Base-by-base conservation (phyloP, 139 green algal genomes). In the Edaphochlamys debaryana region DNA sequence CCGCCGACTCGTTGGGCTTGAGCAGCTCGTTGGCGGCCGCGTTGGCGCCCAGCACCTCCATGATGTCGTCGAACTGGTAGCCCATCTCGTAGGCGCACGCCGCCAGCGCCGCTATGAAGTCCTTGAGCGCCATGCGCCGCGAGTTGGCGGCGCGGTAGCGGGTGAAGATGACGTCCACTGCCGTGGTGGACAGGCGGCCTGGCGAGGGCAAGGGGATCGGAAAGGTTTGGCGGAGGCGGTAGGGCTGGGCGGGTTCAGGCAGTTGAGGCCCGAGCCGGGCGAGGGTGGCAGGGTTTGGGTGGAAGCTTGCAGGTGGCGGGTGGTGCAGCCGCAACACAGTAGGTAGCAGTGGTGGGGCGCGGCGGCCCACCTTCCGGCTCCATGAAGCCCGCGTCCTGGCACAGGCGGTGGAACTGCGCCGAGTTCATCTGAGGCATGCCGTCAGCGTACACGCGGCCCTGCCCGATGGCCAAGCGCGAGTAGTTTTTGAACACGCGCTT, bases 401-500 rank as follows among this genome's bases (percentile, higher is more conserved):
- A 87, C 62, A 93, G 82, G 40, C 89, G 64, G 76, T 90, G 81
- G 86, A 93, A 93, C 80, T 93, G 90, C 72, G 89, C 83, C 8
- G 77, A 78, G 70, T 90, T 93, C 74, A 93, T 91, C 45, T 89
- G 85, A 34, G 87, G 85, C 70, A 89, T 69, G 45, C 82, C 72
- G 30, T 88, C 87, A 4, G 76, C 40, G 79, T 91, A 91, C 67
- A 88, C 68, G 36, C 87, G 71, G 45, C 87, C 87, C 67, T 91
- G 87, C 27, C 87, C 87, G 30, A 91, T 75, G 19, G 87, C 82
- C 74, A 79, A 83, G 52, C 80, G 85, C 75, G 87, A 90, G 90
- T 92, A 93, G 58, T 88, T 89, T 62, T 83, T 88, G 87, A 93
- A 93, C 69, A 90, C 86, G 4, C 77, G 50, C 76, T 91, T 91